phyloP scores from a whole-genome alignment of 2,329 filamentous ascomycete species.

The Zymoseptoria pseudotritici region DNA sequence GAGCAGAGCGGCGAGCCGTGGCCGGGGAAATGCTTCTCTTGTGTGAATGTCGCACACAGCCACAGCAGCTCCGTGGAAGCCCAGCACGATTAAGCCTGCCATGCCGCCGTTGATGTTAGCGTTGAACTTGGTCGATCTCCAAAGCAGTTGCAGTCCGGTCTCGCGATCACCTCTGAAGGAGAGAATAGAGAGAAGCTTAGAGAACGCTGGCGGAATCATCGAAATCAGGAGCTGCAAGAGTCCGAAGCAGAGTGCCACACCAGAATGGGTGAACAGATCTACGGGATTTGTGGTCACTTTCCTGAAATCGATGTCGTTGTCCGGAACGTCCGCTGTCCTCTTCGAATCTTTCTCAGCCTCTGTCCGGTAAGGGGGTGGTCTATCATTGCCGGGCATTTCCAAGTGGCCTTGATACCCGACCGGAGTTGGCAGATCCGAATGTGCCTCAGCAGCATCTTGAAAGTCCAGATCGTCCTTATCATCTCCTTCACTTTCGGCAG shows the following conservation, averaged over 20 bases:
- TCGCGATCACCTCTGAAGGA: slow-evolving; percentile 86
- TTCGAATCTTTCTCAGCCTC: slow-evolving; percentile 57
- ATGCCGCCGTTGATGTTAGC: slow-evolving; percentile 89
- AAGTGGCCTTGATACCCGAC: slow-evolving; percentile 42
- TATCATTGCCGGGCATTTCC: slow-evolving; percentile 25
- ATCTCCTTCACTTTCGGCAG: slow-evolving; percentile 12
- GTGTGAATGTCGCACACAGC: slow-evolving; percentile 84
- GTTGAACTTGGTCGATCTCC: slow-evolving; percentile 73
- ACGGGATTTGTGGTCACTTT: slow-evolving; percentile 62
- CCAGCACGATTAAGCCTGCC: slow-evolving; percentile 70
- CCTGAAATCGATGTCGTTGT: slow-evolving; percentile 50
- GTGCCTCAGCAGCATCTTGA: slow-evolving; percentile 48
- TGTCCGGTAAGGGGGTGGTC: slow-evolving; percentile 4
- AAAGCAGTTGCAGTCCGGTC: slow-evolving; percentile 75
- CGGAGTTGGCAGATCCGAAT: slow-evolving; percentile 41
- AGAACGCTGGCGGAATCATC: slow-evolving; percentile 85
- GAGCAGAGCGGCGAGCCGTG: slow-evolving; percentile 60
- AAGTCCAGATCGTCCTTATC: slow-evolving; percentile 45
- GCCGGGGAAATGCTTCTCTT: slow-evolving; percentile 57
- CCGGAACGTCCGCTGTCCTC: slow-evolving; percentile 30
- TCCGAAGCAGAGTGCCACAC: slow-evolving; percentile 83
- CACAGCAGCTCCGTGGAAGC: slow-evolving; percentile 81
- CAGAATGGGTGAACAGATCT: slow-evolving; percentile 84
- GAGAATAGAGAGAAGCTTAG: slow-evolving; percentile 75
- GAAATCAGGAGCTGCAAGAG: slow-evolving; percentile 80